Percentiles rank a stretch among this genome's conserved stretches.
Conservation (phyloP, 225 moss, liverwort and hornwort genomes). For the Pseudoscleropodium purum region DNA sequence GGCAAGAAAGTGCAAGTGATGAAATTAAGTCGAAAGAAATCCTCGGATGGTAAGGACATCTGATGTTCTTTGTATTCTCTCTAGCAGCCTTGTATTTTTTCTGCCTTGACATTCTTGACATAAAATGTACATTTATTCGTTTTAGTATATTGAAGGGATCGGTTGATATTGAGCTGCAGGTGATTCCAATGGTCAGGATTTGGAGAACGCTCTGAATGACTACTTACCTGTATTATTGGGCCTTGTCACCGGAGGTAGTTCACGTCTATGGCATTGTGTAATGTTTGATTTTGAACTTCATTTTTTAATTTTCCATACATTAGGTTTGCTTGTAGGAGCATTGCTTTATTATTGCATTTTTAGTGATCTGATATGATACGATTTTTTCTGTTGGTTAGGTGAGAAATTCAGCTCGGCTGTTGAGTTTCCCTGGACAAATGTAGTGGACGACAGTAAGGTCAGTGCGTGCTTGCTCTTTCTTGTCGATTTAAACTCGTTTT, state of each 20-base stretch:
- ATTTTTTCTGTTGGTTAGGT: not conserved
- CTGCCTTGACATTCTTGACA: not conserved
- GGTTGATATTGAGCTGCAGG: not conserved
- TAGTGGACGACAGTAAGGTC: constrained; percentile 33
- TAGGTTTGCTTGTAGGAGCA: not conserved
- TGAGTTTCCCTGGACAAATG: constrained; percentile 39
- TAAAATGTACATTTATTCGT: not conserved
- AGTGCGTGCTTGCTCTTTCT: not conserved
- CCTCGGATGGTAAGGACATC: constrained; percentile 1
- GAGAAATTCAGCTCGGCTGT: constrained; percentile 27
- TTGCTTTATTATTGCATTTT: not conserved
- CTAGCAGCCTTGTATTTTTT: not conserved
- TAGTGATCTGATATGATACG: not conserved
- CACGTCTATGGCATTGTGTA: not conserved
- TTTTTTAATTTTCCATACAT: not conserved
- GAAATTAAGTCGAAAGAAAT: constrained; percentile 14
- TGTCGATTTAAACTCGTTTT: not conserved
- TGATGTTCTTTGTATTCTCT: not conserved
- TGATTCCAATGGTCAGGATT: constrained; percentile 2
- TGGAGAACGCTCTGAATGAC: constrained; percentile 24
- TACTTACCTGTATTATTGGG: constrained; percentile 42
- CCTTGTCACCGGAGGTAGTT: constrained; percentile 33
- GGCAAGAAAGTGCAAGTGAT: not conserved
- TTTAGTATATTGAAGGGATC: not conserved
- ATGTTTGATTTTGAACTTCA: not conserved